A percentile compares a stretch with the other conserved stretches of the same genome.
Evolutionary conservation across 2,329 filamentous ascomycete genomes (phyloP).

Genomic region (Biscogniauxia sp.): DNA sequence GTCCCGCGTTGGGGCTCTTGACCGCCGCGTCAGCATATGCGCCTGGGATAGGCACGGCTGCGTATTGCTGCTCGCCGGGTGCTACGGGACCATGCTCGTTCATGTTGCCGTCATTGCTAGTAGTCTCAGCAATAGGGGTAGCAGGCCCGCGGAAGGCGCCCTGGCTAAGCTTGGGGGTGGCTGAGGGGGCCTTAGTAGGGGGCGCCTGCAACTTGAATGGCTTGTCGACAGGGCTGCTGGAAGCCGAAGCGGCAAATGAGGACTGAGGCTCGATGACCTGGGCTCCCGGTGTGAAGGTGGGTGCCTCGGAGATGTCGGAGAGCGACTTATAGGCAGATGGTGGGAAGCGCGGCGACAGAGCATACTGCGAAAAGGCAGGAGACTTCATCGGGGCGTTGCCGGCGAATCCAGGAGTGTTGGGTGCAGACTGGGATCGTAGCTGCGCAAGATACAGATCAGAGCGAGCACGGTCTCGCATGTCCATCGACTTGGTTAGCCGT

Average conservation of each 20-base stretch:
- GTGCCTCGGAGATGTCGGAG: slow-evolving; percentile 41
- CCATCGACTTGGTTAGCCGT: slow-evolving; percentile 94
- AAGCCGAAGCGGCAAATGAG: slow-evolving; percentile 49
- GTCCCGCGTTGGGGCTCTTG: slow-evolving; percentile 48
- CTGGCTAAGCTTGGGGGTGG: slow-evolving; percentile 69
- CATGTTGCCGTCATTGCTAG: slow-evolving; percentile 38
- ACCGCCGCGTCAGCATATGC: slow-evolving; percentile 65
- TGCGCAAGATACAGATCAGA: slow-evolving; percentile 93
- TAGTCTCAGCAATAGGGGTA: slow-evolving; percentile 37
- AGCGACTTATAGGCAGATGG: slow-evolving; percentile 54
- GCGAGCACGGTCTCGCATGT: slow-evolving; percentile 87
- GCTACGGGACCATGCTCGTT: slow-evolving; percentile 67
- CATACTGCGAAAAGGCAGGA: slow-evolving; percentile 52
- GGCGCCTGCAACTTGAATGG: slow-evolving; percentile 87
- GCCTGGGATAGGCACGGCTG: slow-evolving; percentile 81
- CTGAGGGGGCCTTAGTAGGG: slow-evolving; percentile 72
- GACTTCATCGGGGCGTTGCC: slow-evolving; percentile 53
- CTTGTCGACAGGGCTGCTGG: slow-evolving; percentile 37
- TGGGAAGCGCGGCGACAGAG: slow-evolving; percentile 61
- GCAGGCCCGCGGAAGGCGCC: slow-evolving; percentile 57
- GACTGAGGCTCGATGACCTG: slow-evolving; percentile 60
- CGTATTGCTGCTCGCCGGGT: slow-evolving; percentile 81
- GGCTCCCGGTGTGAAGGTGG: slow-evolving; percentile 52
- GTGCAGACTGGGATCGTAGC: slow-evolving; percentile 80
- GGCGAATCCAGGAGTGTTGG: slow-evolving; percentile 86